Evolutionary conservation across 768 basidiomycete species (phyloP), one percentile per base, ranked within the genome.

Genomic region (Sporobolomyces roseus): DNA sequence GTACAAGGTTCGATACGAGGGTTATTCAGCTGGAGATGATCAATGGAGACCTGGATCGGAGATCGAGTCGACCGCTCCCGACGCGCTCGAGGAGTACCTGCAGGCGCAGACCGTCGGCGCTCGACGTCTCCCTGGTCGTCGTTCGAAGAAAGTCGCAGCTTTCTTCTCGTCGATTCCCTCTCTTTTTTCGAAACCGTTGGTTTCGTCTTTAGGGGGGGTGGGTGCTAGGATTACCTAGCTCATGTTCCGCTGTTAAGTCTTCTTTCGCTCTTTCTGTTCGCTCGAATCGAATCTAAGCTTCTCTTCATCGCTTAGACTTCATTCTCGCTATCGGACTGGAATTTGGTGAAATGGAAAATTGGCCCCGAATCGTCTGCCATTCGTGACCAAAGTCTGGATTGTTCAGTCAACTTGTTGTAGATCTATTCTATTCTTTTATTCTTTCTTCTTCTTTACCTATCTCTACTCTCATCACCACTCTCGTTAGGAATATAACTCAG

Each of bases 1-100:
- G 32, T 61, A 50, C 49, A 36, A 41, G 49, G 61, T 61, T 8
- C 61, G 61, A 17, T 61, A 61, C 49, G 23, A 36, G 14, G 61
- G 61, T 19, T 61, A 61, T 19, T 36, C 49, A 33, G 48, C 48
- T 32, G 48, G 48, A n/a, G 49, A 36, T 7, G 61, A 61, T 36
- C 23, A 36, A 16, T 61, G 46, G 46, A 46, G 48, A 10, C 33
- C 61, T 12, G 61, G 51, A 33, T 32, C 23, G 2, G 61, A 61
- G 35, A 32, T 61, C 14, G 13, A n/a, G 7, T 46, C 50, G 19
- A 25, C 27, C 16, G 61, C 61, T 2, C 61, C 48, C 8, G 61
- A 50, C n/a, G 2, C 29, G 7, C 50, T 61, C 2, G 12, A 50
- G 16, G 60, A 49, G 30, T 61, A 46, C n/a, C 29, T 61, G 9